A percentile compares a stretch with the other conserved stretches of the same genome.
These are phyloP conservation scores for Emergomyces africanus DNA, from an alignment of 2,329 filamentous ascomycete genomes.

Conservation along the genomic window DNA sequence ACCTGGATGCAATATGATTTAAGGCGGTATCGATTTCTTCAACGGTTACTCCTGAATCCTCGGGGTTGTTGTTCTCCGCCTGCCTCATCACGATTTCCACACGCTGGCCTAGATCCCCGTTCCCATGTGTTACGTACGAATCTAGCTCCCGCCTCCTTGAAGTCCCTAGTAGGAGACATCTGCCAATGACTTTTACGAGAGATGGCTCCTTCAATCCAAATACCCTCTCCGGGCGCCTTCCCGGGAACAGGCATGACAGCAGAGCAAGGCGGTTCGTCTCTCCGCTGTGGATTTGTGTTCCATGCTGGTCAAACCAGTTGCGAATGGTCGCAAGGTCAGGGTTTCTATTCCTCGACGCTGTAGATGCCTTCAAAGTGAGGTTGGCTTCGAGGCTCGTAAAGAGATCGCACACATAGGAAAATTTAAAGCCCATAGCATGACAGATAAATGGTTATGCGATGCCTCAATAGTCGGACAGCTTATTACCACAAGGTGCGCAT, in stretches of 20 bases:
- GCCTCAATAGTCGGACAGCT: not conserved
- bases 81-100: slow-evolving; percentile 51
- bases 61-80: slow-evolving; percentile 38
- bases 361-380: slow-evolving; percentile 22
- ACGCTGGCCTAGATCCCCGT: slow-evolving; percentile 58
- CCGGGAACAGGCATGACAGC: slow-evolving; percentile 63
- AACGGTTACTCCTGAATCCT: slow-evolving; percentile 42
- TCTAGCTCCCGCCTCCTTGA: slow-evolving; percentile 50
- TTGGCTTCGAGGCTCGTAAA: slow-evolving; percentile 53
- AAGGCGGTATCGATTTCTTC: slow-evolving; percentile 60
- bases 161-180: slow-evolving; percentile 51
- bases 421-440: slow-evolving; percentile 37
- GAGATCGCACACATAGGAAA: slow-evolving; percentile 60
- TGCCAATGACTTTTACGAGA: slow-evolving; percentile 55
- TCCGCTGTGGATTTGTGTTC: slow-evolving; percentile 42
- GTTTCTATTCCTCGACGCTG: slow-evolving; percentile 17
- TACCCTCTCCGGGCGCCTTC: slow-evolving; percentile 63
- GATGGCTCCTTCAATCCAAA: slow-evolving; percentile 53
- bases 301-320: slow-evolving; percentile 59
- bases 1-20: slow-evolving; percentile 52
- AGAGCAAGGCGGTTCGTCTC: slow-evolving; percentile 50
- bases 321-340: slow-evolving; percentile 36
- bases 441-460: slow-evolving; percentile 1
- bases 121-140: slow-evolving; percentile 47
- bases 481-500: not conserved